Evolutionary conservation across 495 filamentous ascomycete genomes (phyloP).

Genomic region (Aspergillus egyptiacus): DNA sequence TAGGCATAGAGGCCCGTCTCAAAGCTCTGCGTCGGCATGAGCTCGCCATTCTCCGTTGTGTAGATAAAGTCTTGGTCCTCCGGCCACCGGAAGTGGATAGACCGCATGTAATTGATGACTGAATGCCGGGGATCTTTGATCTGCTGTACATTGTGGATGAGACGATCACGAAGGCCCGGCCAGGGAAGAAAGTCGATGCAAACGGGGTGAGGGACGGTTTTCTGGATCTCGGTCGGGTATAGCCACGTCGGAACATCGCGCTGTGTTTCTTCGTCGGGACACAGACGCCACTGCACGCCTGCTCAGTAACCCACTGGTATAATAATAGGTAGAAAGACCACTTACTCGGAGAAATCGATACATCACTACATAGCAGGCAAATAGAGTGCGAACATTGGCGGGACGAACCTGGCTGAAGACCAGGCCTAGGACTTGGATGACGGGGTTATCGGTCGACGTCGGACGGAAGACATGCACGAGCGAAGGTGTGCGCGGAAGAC

Average conservation of each 20-base stretch:
- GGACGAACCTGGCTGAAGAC: slow-evolving; percentile 13
- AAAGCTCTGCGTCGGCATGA: slow-evolving; percentile 7
- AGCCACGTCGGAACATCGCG: slow-evolving; percentile 12
- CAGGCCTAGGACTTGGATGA: slow-evolving; percentile 11
- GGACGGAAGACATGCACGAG: slow-evolving; percentile 12
- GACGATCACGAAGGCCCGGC: slow-evolving; percentile 10
- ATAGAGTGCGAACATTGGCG: slow-evolving; percentile 10
- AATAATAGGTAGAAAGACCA: no score
- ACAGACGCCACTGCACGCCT: slow-evolving; percentile 11
- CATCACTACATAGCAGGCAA: slow-evolving; percentile 12
- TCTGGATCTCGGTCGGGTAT: slow-evolving; percentile 13
- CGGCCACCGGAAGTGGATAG: slow-evolving; percentile 9
- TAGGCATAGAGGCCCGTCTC: slow-evolving; percentile 5
- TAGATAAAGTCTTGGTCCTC: slow-evolving; percentile 12
- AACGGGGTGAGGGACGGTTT: slow-evolving; percentile 10
- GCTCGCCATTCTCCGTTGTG: slow-evolving; percentile 4
- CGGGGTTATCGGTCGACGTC: slow-evolving; percentile 12
- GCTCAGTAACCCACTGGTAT: no score
- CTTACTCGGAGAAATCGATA: slow-evolving; percentile 12
- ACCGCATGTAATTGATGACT: slow-evolving; percentile 11
- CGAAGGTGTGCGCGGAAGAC: slow-evolving; percentile 7
- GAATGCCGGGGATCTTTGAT: slow-evolving; percentile 8
- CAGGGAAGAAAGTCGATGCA: slow-evolving; percentile 15
- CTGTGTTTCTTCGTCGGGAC: slow-evolving; percentile 14
- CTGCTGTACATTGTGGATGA: slow-evolving; percentile 1